Conservation (phyloP, 768 basidiomycete species). For the Phylloporus sp. region DNA sequence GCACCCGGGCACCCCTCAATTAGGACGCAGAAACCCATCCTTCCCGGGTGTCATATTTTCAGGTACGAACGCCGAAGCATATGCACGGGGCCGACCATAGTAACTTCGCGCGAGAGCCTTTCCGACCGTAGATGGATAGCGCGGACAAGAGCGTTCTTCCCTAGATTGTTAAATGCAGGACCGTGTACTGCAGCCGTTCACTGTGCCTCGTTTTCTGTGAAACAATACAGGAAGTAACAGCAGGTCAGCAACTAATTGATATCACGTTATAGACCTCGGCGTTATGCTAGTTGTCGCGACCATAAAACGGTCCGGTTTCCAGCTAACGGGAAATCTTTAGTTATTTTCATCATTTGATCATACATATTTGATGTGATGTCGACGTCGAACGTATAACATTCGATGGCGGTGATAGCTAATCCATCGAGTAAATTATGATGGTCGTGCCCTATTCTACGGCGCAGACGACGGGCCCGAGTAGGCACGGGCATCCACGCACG, state of each 20-base stretch:
- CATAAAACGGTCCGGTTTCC: constrained; percentile 2
- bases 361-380: constrained; percentile 13
- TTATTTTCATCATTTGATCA: not conserved
- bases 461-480: not conserved
- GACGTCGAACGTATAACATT: constrained; percentile 4
- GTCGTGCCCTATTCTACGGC: not conserved
- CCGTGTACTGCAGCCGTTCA: constrained; percentile 6
- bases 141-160: constrained; percentile 6
- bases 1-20: not conserved
- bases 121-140: not conserved
- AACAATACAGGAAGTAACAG: no score
- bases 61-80: constrained; percentile 5
- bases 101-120: not conserved
- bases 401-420: constrained; percentile 9
- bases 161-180: not conserved
- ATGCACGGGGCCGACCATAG: not conserved
- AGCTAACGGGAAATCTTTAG: not conserved
- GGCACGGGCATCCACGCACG: no score
- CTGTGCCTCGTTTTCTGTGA: not conserved
- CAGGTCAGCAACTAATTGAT: not conserved
- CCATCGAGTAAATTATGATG: not conserved
- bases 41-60: not conserved
- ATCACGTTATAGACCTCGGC: not conserved
- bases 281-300: constrained; percentile 4
- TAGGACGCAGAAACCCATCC: not conserved